These are phyloP conservation scores for Salix exigua DNA, from an alignment of 345 rosid species.

Conservation along the genomic window DNA sequence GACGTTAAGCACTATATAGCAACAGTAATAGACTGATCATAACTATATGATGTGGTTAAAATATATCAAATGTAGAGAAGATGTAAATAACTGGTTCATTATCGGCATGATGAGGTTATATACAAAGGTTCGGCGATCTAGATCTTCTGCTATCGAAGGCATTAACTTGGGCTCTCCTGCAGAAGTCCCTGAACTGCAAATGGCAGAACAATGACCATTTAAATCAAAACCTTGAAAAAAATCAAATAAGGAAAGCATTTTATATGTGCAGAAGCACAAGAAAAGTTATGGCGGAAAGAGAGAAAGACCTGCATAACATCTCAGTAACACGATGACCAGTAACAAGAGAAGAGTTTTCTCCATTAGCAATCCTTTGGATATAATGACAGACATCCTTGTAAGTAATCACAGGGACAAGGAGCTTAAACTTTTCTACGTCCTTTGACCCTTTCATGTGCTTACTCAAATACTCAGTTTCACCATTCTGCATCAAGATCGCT, in stretches of 20 bases:
- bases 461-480: slow-evolving; percentile 48
- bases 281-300: background rate
- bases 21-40: background rate
- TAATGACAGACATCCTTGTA: slow-evolving; percentile 53
- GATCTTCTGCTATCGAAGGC: slow-evolving; percentile 63
- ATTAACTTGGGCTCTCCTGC: slow-evolving; percentile 62
- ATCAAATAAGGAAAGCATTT: background rate
- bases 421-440: slow-evolving; percentile 39
- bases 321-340: slow-evolving; percentile 52
- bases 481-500: slow-evolving; percentile 43
- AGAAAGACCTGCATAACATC: slow-evolving; percentile 60
- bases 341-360: slow-evolving; percentile 54
- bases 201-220: slow-evolving; percentile 2
- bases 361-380: slow-evolving; percentile 58
- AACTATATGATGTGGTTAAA: background rate
- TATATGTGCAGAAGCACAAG: background rate
- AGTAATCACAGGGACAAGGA: slow-evolving; percentile 43
- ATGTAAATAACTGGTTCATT: slow-evolving; percentile 43
- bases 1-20: background rate
- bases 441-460: slow-evolving; percentile 42
- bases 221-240: background rate
- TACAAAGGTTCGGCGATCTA: slow-evolving; percentile 59
- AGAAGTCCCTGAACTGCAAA: slow-evolving; percentile 66
- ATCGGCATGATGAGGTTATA: slow-evolving; percentile 72
- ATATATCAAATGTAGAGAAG: background rate